These are phyloP conservation scores for Globisporangium camurandrum DNA, from an alignment of 352 stramenopile genomes.

Conservation along the genomic window DNA sequence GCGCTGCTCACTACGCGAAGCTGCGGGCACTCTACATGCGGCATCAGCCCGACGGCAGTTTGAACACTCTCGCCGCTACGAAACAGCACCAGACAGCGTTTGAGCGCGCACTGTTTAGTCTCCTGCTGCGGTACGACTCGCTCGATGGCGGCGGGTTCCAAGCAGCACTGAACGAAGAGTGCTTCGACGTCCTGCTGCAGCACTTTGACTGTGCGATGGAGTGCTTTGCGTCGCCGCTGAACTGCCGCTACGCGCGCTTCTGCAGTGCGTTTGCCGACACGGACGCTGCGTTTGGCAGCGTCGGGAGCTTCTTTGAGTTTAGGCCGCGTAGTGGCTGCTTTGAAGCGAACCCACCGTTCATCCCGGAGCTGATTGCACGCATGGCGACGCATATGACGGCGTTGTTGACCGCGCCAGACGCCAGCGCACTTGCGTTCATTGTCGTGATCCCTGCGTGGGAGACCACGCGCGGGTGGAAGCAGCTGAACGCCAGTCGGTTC, in stretches of 20 bases:
- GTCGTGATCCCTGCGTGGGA: conserved; percentile 90
- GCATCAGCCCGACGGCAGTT: conserved; percentile 21
- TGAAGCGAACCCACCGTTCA: conserved; percentile 95
- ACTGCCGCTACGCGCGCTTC: conserved; percentile 87
- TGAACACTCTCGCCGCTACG: too few relatives aligned
- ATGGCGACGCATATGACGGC: conserved; percentile 87
- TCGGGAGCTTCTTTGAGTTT: conserved; percentile 93
- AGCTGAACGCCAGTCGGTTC: conserved; percentile 67
- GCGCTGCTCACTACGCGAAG: conserved; percentile 79
- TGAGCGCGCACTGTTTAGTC: conserved; percentile 74
- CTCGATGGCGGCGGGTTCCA: conserved; percentile 92
- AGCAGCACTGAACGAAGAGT: conserved; percentile 84
- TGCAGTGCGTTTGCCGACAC: conserved; percentile 88
- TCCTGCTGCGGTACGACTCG: conserved; percentile 90
- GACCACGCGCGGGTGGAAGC: conserved; percentile 76
- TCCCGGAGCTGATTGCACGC: conserved; percentile 85
- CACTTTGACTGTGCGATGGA: conserved; percentile 91
- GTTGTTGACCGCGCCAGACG: conserved; percentile 52
- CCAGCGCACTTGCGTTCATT: conserved; percentile 78
- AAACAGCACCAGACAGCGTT: conserved; percentile 36
- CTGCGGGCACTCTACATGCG: conserved; percentile 75
- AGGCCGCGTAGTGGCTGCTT: conserved; percentile 80
- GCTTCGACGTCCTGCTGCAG: conserved; percentile 87
- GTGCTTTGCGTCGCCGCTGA: conserved; percentile 93
- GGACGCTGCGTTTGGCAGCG: conserved; percentile 84